These are phyloP conservation scores for Fragosphaeria purpurea DNA, from an alignment of 2,329 filamentous ascomycete species.

Conservation along the genomic window DNA sequence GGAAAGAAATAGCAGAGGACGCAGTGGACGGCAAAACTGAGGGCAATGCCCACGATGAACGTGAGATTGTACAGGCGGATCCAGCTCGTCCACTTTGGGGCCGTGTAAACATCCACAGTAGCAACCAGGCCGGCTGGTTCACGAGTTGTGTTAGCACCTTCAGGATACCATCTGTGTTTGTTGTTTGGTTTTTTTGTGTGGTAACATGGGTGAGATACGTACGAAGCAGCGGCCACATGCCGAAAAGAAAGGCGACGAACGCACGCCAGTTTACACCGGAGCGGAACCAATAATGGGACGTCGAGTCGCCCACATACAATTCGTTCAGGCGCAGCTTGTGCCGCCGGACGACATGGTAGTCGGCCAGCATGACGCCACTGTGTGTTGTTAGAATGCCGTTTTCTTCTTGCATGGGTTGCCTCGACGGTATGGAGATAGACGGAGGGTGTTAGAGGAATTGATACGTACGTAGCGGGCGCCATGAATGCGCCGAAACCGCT, in stretches of 20 bases:
- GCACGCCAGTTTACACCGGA: slow-evolving; percentile 30
- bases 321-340: slow-evolving; percentile 30
- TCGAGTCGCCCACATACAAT: slow-evolving; percentile 27
- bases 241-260: slow-evolving; percentile 18
- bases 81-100: slow-evolving; percentile 19
- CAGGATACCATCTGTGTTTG: too few species aligned
- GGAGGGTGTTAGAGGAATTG: too few species aligned
- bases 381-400: too few species aligned
- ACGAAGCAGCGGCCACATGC: slow-evolving; percentile 20
- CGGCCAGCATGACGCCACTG: slow-evolving; percentile 10
- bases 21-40: slow-evolving; percentile 23
- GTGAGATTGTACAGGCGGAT: slow-evolving; percentile 31
- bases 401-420: too few species aligned
- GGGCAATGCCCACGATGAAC: slow-evolving; percentile 28
- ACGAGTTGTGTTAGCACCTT: slow-evolving; percentile 3
- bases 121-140: slow-evolving; percentile 8
- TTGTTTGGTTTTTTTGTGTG: background rate
- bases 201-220: slow-evolving; percentile 10
- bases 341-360: slow-evolving; percentile 20
- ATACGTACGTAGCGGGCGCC: slow-evolving; percentile 25
- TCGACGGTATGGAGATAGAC: too few species aligned
- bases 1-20: slow-evolving; percentile 8
- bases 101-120: slow-evolving; percentile 12
- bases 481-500: slow-evolving; percentile 31
- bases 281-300: slow-evolving; percentile 31